Evolutionary conservation across 257 asterid genomes (phyloP).

Genomic region (Fraxinus quadrangulata): DNA sequence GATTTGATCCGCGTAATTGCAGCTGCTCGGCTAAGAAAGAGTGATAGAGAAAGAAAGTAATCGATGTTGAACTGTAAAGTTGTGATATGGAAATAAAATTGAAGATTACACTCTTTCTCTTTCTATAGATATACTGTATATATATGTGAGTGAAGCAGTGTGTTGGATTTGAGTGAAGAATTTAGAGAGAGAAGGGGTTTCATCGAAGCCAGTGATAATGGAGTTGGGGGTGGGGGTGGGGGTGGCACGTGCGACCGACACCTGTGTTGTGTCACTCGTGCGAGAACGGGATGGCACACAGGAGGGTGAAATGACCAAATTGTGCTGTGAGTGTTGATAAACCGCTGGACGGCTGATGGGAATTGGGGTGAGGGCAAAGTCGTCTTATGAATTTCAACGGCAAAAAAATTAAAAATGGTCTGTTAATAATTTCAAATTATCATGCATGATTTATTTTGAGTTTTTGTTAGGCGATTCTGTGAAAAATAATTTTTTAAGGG

Average conservation of each 20-base stretch:
- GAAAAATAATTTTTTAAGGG: too few species aligned
- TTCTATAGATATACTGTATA: background rate
- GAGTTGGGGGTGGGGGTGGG: background rate
- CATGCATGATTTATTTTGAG: too few species aligned
- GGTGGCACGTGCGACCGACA: slow-evolving; percentile 33
- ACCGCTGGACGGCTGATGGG: background rate
- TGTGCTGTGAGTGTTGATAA: background rate
- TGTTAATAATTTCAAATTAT: too few species aligned
- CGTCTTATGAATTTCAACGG: slow-evolving; percentile 8
- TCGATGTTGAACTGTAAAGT: slow-evolving; percentile 30
- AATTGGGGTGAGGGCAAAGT: background rate
- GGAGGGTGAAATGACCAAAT: background rate
- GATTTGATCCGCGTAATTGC: slow-evolving; percentile 28
- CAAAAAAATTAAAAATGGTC: slow-evolving; percentile 22
- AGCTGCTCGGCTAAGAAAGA: background rate
- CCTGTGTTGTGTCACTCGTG: background rate
- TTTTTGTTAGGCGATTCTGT: too few species aligned
- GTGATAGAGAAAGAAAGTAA: background rate
- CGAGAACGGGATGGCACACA: background rate
- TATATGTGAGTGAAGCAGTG: background rate
- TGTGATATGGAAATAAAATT: slow-evolving; percentile 15
- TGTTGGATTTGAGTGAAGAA: slow-evolving; percentile 8
- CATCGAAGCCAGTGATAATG: background rate
- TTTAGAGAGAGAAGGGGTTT: background rate
- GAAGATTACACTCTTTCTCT: background rate